Conservation (phyloP, 768 basidiomycete species). For the Lactifluus subvellereus region DNA sequence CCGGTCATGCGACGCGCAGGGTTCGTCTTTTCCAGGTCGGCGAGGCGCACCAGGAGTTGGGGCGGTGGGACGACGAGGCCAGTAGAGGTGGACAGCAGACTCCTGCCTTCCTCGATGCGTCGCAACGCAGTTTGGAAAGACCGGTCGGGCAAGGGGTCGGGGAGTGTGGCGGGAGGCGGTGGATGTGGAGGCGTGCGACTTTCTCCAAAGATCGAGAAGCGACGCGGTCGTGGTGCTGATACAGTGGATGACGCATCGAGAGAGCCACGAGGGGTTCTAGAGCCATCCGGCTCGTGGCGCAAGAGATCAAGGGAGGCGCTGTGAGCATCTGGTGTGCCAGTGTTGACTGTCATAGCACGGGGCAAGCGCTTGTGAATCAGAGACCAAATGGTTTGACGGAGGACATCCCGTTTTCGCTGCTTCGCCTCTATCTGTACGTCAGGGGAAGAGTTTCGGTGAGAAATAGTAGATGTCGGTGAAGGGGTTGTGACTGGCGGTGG, state of each 20-base stretch:
- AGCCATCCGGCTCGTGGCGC: constrained; percentile 15
- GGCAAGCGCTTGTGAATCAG: constrained; percentile 36
- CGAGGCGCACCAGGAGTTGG: constrained; percentile 42
- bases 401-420: constrained; percentile 23
- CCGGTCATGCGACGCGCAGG: constrained; percentile 41
- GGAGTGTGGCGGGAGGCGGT: not conserved
- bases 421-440: constrained; percentile 21
- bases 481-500: constrained; percentile 20
- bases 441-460: constrained; percentile 19
- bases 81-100: constrained; percentile 48
- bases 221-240: constrained; percentile 12
- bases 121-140: constrained; percentile 39
- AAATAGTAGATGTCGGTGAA: not conserved
- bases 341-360: constrained; percentile 28
- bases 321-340: constrained; percentile 26
- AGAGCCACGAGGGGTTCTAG: constrained; percentile 25
- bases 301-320: constrained; percentile 40
- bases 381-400: constrained; percentile 32
- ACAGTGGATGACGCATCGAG: constrained; percentile 28
- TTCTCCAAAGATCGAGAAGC: constrained; percentile 24
- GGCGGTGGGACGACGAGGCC: constrained; percentile 47
- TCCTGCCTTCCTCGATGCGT: constrained; percentile 37
- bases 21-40: constrained; percentile 42
- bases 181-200: not conserved
- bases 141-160: constrained; percentile 19